Base-by-base conservation (phyloP, 1,284 basidiomycete species). In the Vanrija sp. region DNA sequence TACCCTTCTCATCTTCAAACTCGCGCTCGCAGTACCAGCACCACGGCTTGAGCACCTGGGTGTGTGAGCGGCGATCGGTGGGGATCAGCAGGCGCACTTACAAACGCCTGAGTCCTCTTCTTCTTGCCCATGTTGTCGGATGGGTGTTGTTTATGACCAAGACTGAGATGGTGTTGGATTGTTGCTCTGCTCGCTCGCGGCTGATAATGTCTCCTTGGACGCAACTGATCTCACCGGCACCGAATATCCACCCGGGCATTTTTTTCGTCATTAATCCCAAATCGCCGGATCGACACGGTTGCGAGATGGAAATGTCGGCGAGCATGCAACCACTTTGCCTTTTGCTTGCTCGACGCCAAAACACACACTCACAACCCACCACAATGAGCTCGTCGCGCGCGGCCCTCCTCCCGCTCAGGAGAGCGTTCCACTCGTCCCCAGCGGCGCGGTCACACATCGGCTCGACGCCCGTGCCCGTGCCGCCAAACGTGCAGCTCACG, bases 1-100 rank as follows among this genome's bases (percentile, higher is more conserved):
- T 39, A 90, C 91, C 91, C 79, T 95, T 95, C 77, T 94, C 92
- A 83, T 96, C 93, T 77, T 96, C 92, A 69, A 96, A 97, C 78
- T 95, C 95, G 75, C 93, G 86, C 79, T 98, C 95, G 82, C 94
- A 97, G 77, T 97, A 97, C 95, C 93, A 97, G 80, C 91, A 95
- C 91, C 91, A 94, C 18, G 91, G 91, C 42, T 89, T 87, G 66
- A 93, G 84, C 58, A 91, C 79, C 90, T 92, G 60, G 46, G 61
- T 9, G 34, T 12, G 57, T 60, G 50, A 62, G 57, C 57, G 26
- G 28, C 10, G 10, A 12, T 12, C 14, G 3, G 43, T 18, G 34
- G n/a, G 21, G 15, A 16, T 29, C 2, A 34, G 10, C 29, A 6
- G 15, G 44, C 43, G 23, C 16, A 68, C 72, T 58, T 43, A 78